A percentile compares a stretch with the other conserved stretches of the same genome.
Conservation (phyloP, 305 asterid species). For the Solanum hybrid region DNA sequence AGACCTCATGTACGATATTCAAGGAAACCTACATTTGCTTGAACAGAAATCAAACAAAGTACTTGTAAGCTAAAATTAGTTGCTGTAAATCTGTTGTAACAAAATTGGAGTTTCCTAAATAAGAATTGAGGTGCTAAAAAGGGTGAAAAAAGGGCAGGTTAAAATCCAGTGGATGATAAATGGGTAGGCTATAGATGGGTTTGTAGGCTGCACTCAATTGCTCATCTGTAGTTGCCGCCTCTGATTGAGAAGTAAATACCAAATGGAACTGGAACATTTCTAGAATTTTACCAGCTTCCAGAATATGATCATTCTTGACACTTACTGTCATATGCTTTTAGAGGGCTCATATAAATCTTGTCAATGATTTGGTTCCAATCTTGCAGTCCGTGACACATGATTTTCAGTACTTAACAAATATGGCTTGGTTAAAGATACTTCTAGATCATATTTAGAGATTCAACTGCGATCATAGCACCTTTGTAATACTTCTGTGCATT, state of each 20-base stretch:
- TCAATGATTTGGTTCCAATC: neutral
- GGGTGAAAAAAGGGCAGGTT: neutral
- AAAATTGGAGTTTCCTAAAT: neutral
- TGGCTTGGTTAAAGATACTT: neutral
- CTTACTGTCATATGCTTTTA: neutral
- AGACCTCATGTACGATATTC: neutral
- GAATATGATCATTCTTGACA: neutral
- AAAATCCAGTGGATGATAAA: neutral
- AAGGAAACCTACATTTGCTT: neutral
- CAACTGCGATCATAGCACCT: neutral
- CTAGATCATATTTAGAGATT: neutral
- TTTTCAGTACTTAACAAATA: neutral
- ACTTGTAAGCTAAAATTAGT: neutral
- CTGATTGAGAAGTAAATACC: slow-evolving; percentile 1
- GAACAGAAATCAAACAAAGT: neutral
- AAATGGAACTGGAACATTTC: neutral
- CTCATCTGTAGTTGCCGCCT: neutral
- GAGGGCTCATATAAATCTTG: neutral
- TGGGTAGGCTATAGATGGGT: neutral
- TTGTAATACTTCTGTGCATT: neutral
- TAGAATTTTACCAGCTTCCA: slow-evolving; percentile 1
- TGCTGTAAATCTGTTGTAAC: neutral
- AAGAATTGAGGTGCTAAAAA: neutral
- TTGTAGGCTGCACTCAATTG: neutral
- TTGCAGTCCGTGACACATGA: neutral